Evolutionary conservation across 2,329 filamentous ascomycete species (phyloP), one percentile per base, ranked within the genome.

Genomic region (Lasiodiplodia sp.): DNA sequence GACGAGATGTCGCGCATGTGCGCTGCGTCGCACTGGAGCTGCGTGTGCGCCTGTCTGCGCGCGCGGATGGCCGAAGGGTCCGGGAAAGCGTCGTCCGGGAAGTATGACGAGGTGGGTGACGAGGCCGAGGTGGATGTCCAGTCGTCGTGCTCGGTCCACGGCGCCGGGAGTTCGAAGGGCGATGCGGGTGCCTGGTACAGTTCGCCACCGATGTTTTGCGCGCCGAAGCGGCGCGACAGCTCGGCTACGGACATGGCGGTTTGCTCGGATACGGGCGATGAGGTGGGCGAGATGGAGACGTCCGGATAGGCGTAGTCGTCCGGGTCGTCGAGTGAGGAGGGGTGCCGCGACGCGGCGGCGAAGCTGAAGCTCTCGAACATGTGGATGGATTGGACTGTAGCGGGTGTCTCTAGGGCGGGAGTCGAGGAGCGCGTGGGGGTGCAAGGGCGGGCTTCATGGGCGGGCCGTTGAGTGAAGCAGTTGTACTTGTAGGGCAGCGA

Each of bases 291-390:
- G 58, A 68, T 38, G 37, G 51, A 49, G 37, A 49, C n/a, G 40
- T 57, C 53, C 16, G n/a, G 56, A 38, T 63, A 56, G 23, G 58
- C 34, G 52, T 38, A 67, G 66, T 68, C 66, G 66, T 60, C 53
- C 52, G 38, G 31, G 55, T 68, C 66, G 47, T 68, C 66, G 37
- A 68, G 56, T 3, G 47, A 53, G 14, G 66, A 68, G n/a, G 67
- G 58, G 52, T 68, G 67, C 64, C 75, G 75, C 69, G 78, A 76
- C 4, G 75, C 75, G 7, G 77, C 71, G 44, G 73, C 74, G 72
- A 82, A 80, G 72, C 79, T 79, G 71, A 80, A 82, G 73, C 77
- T 71, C 55, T 77, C 76, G 70, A 82, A 82, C 72, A 81, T 76
- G 60, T 21, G 8, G 44, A 47, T 51, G 60, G 38, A 23, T 64